A percentile compares a stretch with the other conserved stretches of the same genome.
Conservation (phyloP, 2,329 filamentous ascomycete genomes). For the Xylaria polymorpha region DNA sequence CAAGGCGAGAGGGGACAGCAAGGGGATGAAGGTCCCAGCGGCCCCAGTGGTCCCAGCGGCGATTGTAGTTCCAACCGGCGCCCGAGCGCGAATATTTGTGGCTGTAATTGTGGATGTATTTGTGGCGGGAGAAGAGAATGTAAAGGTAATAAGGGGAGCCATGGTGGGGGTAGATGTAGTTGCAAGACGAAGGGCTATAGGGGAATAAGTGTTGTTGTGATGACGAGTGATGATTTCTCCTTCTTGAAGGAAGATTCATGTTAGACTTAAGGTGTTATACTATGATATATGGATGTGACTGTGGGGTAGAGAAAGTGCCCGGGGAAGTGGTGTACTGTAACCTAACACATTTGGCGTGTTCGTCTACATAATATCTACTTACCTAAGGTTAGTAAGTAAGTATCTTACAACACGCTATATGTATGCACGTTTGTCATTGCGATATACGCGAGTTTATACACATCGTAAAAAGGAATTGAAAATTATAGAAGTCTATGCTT, state of each 20-base stretch:
- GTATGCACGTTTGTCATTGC: background rate
- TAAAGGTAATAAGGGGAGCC: background rate
- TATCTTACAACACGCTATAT: background rate
- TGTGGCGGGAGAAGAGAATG: background rate
- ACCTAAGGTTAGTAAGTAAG: too few species aligned
- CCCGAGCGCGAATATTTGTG: background rate
- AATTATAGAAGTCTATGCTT: background rate
- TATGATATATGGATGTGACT: too few species aligned
- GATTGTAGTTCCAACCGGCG: background rate
- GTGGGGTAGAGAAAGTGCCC: background rate
- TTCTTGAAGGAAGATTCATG: background rate
- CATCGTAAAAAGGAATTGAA: background rate
- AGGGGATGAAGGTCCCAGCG: constrained; percentile 15
- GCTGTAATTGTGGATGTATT: constrained; percentile 4
- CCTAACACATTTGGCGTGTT: too few species aligned
- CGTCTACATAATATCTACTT: too few species aligned
- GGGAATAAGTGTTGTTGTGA: constrained; percentile 4
- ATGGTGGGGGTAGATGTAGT: background rate
- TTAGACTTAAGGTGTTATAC: background rate
- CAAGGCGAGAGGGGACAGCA: constrained; percentile 14
- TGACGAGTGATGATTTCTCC: background rate
- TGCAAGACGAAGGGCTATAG: background rate
- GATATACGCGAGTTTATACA: background rate
- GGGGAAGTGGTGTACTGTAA: too few species aligned
- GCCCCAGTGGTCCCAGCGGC: background rate